These are phyloP conservation scores for Rhexocercosporidium sp. DNA, from an alignment of 2,329 filamentous ascomycete genomes.

Conservation along the genomic window DNA sequence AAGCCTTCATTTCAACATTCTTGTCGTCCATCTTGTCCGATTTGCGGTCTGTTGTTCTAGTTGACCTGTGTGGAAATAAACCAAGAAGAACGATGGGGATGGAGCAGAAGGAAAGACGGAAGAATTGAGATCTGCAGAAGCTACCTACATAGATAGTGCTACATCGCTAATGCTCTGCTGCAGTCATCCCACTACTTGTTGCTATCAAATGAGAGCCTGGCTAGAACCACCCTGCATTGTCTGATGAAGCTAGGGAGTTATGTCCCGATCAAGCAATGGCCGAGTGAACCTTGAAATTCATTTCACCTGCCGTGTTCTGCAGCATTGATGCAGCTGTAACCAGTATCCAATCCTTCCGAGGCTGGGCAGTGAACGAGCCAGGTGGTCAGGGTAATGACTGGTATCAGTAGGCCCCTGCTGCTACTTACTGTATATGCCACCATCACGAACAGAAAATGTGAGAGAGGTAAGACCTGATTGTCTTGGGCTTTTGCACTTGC, in stretches of 20 bases:
- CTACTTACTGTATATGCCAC: background rate
- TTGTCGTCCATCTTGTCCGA: slow-evolving; percentile 30
- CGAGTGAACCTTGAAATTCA: background rate
- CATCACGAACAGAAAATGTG: background rate
- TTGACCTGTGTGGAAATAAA: background rate
- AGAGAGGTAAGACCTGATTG: background rate
- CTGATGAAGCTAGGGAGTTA: background rate
- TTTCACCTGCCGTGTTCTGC: slow-evolving; percentile 1
- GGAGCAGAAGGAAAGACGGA: background rate
- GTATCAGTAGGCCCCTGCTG: background rate
- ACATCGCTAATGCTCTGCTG: background rate
- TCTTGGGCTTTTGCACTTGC: background rate
- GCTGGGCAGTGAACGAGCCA: background rate
- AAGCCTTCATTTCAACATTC: slow-evolving; percentile 18
- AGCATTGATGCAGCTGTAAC: slow-evolving; percentile 1
- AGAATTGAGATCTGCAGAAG: background rate
- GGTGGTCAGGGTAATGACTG: background rate
- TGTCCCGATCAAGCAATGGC: slow-evolving; percentile 4
- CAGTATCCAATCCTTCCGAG: background rate
- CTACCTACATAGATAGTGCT: background rate
- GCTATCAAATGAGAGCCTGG: background rate
- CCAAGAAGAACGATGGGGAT: background rate
- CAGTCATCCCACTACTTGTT: background rate
- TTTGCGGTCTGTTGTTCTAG: background rate
- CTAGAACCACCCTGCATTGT: background rate